phyloP scores from a whole-genome alignment of 345 rosid genomes.

The Melaleuca alternifolia region DNA sequence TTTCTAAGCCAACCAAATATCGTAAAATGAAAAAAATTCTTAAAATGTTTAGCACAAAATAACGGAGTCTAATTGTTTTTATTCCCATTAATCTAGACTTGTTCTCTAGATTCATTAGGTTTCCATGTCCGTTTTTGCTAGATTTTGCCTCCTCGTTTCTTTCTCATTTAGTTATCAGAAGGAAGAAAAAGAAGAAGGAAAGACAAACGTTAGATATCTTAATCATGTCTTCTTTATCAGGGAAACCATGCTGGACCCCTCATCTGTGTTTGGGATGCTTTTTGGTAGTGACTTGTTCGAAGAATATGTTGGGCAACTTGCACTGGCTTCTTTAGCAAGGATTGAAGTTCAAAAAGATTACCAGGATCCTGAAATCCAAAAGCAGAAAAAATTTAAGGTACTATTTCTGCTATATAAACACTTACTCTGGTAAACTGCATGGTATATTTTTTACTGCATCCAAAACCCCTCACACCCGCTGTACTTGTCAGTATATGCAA shows the following conservation, averaged over 20 bases:
- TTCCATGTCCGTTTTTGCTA: background rate
- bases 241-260: slow-evolving; percentile 78
- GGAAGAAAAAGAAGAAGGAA: no score
- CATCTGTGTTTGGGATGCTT: slow-evolving; percentile 86
- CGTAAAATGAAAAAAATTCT: no score
- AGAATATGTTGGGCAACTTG: slow-evolving; percentile 84
- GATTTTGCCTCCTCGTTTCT: background rate
- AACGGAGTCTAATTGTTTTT: no score
- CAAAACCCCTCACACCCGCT: background rate
- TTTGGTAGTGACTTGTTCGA: slow-evolving; percentile 87
- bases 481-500: no score
- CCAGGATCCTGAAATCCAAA: slow-evolving; percentile 31
- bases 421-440: no score
- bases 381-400: slow-evolving; percentile 53
- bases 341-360: slow-evolving; percentile 44
- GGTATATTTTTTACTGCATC: background rate
- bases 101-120: no score
- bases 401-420: background rate
- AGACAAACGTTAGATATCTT: background rate
- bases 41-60: no score
- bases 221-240: slow-evolving; percentile 19
- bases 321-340: slow-evolving; percentile 53
- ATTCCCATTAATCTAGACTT: no score
- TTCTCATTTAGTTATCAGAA: background rate
- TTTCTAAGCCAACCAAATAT: no score